phyloP scores from a whole-genome alignment of 352 stramenopile genomes.

The Phytophthora podocarpi region DNA sequence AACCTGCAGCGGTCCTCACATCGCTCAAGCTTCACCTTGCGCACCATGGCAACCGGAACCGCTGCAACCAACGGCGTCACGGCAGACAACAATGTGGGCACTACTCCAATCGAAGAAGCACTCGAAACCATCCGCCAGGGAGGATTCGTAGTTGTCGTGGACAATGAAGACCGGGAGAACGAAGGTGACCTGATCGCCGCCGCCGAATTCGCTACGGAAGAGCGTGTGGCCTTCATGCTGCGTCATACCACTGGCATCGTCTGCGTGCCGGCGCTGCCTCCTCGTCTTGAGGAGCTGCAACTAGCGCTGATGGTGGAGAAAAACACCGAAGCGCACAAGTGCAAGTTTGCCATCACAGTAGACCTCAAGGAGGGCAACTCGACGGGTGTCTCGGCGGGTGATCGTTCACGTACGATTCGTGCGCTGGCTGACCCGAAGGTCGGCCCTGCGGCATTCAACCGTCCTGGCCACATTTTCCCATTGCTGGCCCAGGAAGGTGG shows the following conservation, averaged over 20 bases:
- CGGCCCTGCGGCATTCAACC: slow-evolving; percentile 66
- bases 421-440: slow-evolving; percentile 84
- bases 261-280: slow-evolving; percentile 92
- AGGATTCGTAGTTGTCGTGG: slow-evolving; percentile 87
- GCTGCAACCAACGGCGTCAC: slow-evolving; percentile 9
- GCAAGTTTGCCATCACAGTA: slow-evolving; percentile 97
- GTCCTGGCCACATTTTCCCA: slow-evolving; percentile 80
- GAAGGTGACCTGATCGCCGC: slow-evolving; percentile 98
- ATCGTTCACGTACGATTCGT: slow-evolving; percentile 94
- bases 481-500: slow-evolving; percentile 67
- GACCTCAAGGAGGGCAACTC: slow-evolving; percentile 93
- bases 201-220: slow-evolving; percentile 92
- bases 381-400: slow-evolving; percentile 95
- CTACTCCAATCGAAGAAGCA: slow-evolving; percentile 68
- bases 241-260: slow-evolving; percentile 97
- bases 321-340: slow-evolving; percentile 98
- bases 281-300: slow-evolving; percentile 88
- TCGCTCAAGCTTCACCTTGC: not conserved
- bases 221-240: slow-evolving; percentile 96
- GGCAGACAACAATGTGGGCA: slow-evolving; percentile 37
- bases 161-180: slow-evolving; percentile 99
- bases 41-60: slow-evolving; percentile 20
- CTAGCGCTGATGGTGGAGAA: slow-evolving; percentile 96
- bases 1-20: not conserved
- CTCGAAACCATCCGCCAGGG: slow-evolving; percentile 67